Evolutionary conservation across 1,139 yeast genomes (phyloP).

Genomic region (Saccharomyces hybrid): DNA sequence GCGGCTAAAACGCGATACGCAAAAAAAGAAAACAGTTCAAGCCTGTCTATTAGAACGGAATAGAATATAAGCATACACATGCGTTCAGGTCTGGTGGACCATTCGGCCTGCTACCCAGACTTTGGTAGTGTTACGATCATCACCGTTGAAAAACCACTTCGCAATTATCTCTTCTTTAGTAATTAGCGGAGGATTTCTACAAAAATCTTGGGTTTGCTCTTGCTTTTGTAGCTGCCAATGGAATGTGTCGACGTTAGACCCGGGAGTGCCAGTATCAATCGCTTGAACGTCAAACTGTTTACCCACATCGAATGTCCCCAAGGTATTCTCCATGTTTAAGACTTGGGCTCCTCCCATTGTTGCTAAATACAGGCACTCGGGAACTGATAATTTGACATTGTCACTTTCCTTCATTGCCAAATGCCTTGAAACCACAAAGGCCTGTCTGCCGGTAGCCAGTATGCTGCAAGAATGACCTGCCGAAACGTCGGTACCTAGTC

Average conservation of each 20-base stretch:
- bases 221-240: conserved; percentile 48
- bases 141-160: conserved; percentile 91
- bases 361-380: conserved; percentile 72
- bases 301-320: conserved; percentile 71
- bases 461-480: conserved; percentile 87
- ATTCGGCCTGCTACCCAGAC: conserved; percentile 79
- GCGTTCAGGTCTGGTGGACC: conserved; percentile 13
- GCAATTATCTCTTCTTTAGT: conserved; percentile 50
- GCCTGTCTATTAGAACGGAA: not conserved
- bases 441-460: conserved; percentile 66
- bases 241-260: conserved; percentile 65
- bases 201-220: not conserved
- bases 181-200: conserved; percentile 7
- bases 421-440: conserved; percentile 78
- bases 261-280: conserved; percentile 47
- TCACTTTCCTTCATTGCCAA: conserved; percentile 50
- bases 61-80: not conserved
- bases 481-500: conserved; percentile 86
- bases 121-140: conserved; percentile 74
- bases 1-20: not conserved
- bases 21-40: not conserved
- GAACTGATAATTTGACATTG: conserved; percentile 48
- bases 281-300: conserved; percentile 81
- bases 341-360: conserved; percentile 89
- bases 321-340: conserved; percentile 45